phyloP scores from a whole-genome alignment of 306 rosid species.

The Hippophae rhamnoides region DNA sequence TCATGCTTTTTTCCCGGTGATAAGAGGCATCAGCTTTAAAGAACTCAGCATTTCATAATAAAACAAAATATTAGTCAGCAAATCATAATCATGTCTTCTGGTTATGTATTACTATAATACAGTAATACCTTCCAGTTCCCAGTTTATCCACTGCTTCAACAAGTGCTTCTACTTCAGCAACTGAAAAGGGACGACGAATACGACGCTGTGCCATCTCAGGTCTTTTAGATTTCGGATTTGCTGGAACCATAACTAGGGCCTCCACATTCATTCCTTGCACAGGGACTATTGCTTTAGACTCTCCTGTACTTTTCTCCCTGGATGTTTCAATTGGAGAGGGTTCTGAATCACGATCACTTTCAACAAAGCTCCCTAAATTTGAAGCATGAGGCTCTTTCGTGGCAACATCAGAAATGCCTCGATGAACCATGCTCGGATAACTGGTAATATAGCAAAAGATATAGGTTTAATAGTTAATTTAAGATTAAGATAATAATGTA shows the following conservation, averaged over 20 bases:
- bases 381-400: conserved; percentile 33
- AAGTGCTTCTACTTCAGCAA: conserved; percentile 84
- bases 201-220: conserved; percentile 70
- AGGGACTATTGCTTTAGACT: conserved; percentile 57
- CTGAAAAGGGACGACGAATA: conserved; percentile 89
- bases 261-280: conserved; percentile 45
- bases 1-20: too few species aligned
- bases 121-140: conserved; percentile 83
- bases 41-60: neutral
- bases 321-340: conserved; percentile 49
- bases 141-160: conserved; percentile 91
- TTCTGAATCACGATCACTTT: conserved; percentile 75
- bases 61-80: neutral
- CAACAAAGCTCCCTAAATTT: conserved; percentile 35
- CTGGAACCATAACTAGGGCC: conserved; percentile 44
- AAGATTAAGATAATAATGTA: neutral
- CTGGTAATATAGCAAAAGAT: conserved; percentile 21
- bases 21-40: too few species aligned
- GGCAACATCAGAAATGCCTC: conserved; percentile 24
- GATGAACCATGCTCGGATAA: conserved; percentile 29
- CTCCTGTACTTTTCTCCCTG: conserved; percentile 31
- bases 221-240: conserved; percentile 48
- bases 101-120: neutral
- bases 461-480: neutral
- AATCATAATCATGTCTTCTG: neutral